These are phyloP conservation scores for Aspergillus fructus DNA, from an alignment of 2,329 filamentous ascomycete genomes.

Conservation along the genomic window DNA sequence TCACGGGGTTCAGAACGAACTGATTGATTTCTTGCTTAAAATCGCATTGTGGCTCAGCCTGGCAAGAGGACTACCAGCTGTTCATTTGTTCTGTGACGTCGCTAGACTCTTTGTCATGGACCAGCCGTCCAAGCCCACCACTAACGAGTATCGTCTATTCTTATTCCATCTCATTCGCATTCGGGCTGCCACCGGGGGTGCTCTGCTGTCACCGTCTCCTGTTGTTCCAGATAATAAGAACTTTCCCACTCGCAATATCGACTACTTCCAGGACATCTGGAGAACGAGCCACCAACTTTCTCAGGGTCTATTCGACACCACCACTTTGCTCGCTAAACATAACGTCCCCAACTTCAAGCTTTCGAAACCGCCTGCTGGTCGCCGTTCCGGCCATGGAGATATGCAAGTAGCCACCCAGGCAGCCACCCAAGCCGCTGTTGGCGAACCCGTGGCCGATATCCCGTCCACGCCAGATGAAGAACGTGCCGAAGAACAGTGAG, in stretches of 20 bases:
- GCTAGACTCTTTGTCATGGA: constrained; percentile 21
- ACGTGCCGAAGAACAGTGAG: neutral
- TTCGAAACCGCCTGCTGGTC: neutral
- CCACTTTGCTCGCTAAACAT: constrained; percentile 12
- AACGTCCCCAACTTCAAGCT: constrained; percentile 8
- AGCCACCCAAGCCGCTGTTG: neutral
- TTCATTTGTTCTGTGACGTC: constrained; percentile 31
- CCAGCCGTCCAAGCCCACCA: constrained; percentile 4
- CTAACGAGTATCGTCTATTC: constrained; percentile 10
- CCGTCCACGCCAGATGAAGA: neutral
- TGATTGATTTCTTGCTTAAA: constrained; percentile 22
- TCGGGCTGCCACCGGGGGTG: constrained; percentile 10
- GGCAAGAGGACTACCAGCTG: constrained; percentile 26
- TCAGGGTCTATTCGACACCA: constrained; percentile 7
- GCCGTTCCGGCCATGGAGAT: constrained; percentile 11
- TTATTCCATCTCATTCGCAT: constrained; percentile 17
- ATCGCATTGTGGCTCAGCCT: constrained; percentile 27
- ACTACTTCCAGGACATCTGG: constrained; percentile 22
- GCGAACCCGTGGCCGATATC: neutral
- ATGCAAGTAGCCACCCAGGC: constrained; percentile 2
- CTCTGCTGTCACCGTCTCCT: constrained; percentile 7
- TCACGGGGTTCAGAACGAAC: neutral
- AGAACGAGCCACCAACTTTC: constrained; percentile 12
- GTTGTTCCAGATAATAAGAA: constrained; percentile 12
- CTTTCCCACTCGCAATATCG: constrained; percentile 12